Conservation (phyloP, 352 stramenopile species). For the Pythium rishiriense region DNA sequence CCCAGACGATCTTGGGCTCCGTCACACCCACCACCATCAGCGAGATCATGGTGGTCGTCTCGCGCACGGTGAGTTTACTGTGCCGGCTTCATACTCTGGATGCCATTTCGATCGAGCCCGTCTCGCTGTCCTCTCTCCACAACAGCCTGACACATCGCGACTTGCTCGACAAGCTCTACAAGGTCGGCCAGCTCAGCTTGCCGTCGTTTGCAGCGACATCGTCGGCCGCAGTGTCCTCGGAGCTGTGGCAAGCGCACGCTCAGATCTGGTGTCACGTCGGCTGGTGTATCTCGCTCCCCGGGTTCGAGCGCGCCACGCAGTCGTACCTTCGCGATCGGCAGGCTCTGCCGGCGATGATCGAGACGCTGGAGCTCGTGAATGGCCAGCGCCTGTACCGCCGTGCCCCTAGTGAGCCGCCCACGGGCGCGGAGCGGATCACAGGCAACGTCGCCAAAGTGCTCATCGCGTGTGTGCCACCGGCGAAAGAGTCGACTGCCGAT, state of each 20-base stretch:
- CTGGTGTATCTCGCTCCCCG: slow-evolving; percentile 43
- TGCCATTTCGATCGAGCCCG: background rate
- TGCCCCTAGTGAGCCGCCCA: background rate
- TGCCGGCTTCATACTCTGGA: slow-evolving; percentile 52
- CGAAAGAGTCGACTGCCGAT: slow-evolving; percentile 11
- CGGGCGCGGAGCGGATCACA: slow-evolving; percentile 47
- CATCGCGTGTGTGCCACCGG: slow-evolving; percentile 45
- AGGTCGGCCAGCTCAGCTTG: slow-evolving; percentile 24
- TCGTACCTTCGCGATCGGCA: slow-evolving; percentile 41
- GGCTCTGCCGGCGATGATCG: slow-evolving; percentile 36
- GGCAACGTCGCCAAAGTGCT: slow-evolving; percentile 73
- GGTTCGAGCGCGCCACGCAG: slow-evolving; percentile 21
- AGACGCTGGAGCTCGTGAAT: slow-evolving; percentile 43
- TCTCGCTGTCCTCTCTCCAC: no score
- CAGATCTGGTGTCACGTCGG: slow-evolving; percentile 78
- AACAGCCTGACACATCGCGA: background rate
- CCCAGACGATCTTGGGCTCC: slow-evolving; percentile 31
- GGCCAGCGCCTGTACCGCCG: slow-evolving; percentile 27
- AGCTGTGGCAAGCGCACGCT: slow-evolving; percentile 54
- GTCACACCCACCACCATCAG: slow-evolving; percentile 18
- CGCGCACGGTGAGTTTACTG: slow-evolving; percentile 50
- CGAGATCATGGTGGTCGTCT: slow-evolving; percentile 36
- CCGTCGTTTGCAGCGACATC: slow-evolving; percentile 15
- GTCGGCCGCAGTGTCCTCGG: slow-evolving; percentile 4
- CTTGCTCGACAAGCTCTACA: slow-evolving; percentile 20